Evolutionary conservation across 176 grass and related monocot species (phyloP).

Genomic region (Ananas comosus): DNA sequence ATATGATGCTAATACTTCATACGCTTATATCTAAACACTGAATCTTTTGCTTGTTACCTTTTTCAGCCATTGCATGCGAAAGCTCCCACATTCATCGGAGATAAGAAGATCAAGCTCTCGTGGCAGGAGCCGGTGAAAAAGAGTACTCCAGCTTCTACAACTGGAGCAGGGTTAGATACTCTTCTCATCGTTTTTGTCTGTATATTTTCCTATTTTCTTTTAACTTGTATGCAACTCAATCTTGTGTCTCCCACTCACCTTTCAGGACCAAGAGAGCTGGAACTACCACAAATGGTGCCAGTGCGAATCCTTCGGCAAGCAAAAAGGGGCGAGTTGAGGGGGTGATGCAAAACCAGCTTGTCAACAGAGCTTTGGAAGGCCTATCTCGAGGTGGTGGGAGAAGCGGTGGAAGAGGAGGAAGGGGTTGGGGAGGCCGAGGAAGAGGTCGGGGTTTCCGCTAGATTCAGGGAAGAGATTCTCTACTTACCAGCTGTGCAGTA

Average conservation of each 20-base stretch:
- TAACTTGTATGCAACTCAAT: not conserved
- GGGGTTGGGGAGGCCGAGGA: conserved; percentile 57
- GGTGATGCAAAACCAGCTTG: conserved; percentile 56
- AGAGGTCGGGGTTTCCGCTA: conserved; percentile 73
- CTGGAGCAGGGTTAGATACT: conserved; percentile 33
- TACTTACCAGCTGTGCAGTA: not conserved
- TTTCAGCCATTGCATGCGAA: conserved; percentile 81
- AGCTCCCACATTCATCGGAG: conserved; percentile 82
- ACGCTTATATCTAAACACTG: not conserved
- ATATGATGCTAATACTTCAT: not conserved
- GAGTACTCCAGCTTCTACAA: conserved; percentile 38
- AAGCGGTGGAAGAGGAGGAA: conserved; percentile 44
- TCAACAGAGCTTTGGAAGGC: conserved; percentile 91
- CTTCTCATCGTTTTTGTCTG: conserved; percentile 1
- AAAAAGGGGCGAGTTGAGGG: conserved; percentile 63
- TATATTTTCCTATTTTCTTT: conserved; percentile 12
- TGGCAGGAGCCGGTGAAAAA: conserved; percentile 70
- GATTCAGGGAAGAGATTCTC: conserved; percentile 6
- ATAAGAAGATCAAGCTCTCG: conserved; percentile 74
- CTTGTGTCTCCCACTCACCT: conserved; percentile 10
- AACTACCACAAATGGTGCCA: conserved; percentile 38
- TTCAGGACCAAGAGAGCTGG: conserved; percentile 62
- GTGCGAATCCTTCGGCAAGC: conserved; percentile 27
- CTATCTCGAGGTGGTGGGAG: conserved; percentile 59
- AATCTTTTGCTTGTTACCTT: not conserved